Percentiles rank a stretch among this genome's conserved stretches.
Evolutionary conservation across 2,329 filamentous ascomycete species (phyloP).

Genomic region (Myriosclerotinia duriaeana): DNA sequence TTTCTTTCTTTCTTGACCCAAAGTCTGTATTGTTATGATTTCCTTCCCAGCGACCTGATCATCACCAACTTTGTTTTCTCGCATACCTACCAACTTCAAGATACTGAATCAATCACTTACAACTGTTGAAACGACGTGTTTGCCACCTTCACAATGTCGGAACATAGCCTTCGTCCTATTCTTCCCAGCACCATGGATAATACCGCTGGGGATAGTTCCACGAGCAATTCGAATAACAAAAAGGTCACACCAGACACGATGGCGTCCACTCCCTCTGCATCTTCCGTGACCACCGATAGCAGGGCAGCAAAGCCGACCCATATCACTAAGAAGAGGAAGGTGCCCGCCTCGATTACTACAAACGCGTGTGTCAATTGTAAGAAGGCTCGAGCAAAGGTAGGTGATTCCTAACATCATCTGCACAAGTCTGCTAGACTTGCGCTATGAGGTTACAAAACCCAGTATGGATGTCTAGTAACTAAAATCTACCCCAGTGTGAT

Average conservation of each 20-base stretch:
- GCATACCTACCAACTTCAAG: background rate
- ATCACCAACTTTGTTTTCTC: background rate
- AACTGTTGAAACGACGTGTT: background rate
- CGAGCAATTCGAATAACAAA: background rate
- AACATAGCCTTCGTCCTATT: background rate
- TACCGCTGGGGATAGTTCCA: background rate
- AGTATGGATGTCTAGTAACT: background rate
- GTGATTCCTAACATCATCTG: slow-evolving; percentile 18
- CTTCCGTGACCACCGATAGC: background rate
- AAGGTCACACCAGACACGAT: slow-evolving; percentile 6
- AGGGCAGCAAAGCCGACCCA: background rate
- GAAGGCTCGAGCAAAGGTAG: slow-evolving; percentile 36
- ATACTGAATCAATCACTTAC: background rate
- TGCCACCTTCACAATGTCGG: background rate
- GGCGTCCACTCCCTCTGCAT: background rate
- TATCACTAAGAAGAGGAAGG: slow-evolving; percentile 2
- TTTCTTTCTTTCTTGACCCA: background rate
- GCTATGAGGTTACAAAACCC: background rate
- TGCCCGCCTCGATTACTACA: background rate
- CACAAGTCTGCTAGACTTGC: background rate
- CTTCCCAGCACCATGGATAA: background rate
- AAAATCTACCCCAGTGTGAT: slow-evolving; percentile 37
- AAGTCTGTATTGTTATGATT: too few relatives aligned
- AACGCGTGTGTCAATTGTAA: slow-evolving; percentile 13
- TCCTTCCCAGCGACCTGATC: background rate